Conservation (phyloP, 257 asterid species). For the Apocynum venetum region DNA sequence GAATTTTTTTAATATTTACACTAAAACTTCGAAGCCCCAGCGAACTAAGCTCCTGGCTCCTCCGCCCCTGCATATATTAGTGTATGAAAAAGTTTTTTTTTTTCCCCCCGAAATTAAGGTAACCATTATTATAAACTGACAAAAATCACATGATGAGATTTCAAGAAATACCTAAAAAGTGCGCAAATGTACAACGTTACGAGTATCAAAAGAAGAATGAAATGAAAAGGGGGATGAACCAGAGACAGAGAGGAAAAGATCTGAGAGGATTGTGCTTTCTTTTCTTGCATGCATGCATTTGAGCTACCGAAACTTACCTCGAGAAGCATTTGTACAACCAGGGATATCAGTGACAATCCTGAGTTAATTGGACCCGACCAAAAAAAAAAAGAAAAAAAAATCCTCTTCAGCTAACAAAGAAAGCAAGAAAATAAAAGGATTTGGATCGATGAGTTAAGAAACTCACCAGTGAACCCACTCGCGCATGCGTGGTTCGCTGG, state of each 20-base stretch:
- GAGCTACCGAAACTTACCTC: conserved; percentile 28
- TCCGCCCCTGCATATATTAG: too few relatives aligned
- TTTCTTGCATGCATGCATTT: conserved; percentile 5
- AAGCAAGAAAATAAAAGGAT: not conserved
- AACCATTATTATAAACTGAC: too few relatives aligned
- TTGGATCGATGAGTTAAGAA: too few relatives aligned
- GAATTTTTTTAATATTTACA: too few relatives aligned
- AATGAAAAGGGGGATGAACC: not conserved
- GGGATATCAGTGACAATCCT: conserved; percentile 84
- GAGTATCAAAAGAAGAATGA: not conserved
- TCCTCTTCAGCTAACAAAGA: not conserved
- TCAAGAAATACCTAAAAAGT: too few relatives aligned
- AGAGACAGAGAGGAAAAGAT: not conserved
- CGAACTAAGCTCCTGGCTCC: too few relatives aligned
- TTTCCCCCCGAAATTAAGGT: too few relatives aligned
- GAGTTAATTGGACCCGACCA: conserved; percentile 3
- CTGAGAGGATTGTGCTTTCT: not conserved
- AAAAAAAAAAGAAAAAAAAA: not conserved
- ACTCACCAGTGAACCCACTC: conserved; percentile 67
- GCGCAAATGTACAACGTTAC: too few relatives aligned
- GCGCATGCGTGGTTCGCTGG: conserved; percentile 66
- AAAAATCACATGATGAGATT: too few relatives aligned
- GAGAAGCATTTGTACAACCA: conserved; percentile 42
- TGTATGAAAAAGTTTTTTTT: too few relatives aligned
- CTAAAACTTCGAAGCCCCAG: too few relatives aligned